These are phyloP conservation scores for Citeromyces hawaiiensis DNA, from an alignment of 1,139 yeast genomes.

Conservation along the genomic window DNA sequence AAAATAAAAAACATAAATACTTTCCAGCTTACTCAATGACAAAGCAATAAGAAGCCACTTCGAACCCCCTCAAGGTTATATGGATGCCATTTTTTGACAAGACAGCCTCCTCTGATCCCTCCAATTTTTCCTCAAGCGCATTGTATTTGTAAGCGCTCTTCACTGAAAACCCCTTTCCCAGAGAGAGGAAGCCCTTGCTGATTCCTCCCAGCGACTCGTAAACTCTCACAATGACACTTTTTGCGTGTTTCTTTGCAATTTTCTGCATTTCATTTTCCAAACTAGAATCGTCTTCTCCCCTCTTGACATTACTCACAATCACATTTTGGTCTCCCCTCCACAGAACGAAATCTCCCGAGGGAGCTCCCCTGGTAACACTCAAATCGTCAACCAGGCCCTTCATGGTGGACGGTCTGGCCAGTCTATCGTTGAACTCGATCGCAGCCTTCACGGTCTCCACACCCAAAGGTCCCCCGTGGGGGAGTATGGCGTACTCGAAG, in stretches of 20 bases:
- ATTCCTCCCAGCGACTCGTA: constrained; percentile 84
- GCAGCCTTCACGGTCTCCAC: constrained; percentile 61
- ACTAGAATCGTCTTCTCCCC: constrained; percentile 76
- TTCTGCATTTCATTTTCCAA: constrained; percentile 19
- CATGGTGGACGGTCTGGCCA: constrained; percentile 5
- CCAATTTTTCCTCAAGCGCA: constrained; percentile 55
- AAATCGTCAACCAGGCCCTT: constrained; percentile 6
- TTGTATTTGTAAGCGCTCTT: constrained; percentile 45
- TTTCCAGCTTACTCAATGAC: constrained; percentile 16
- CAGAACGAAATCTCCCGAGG: constrained; percentile 12
- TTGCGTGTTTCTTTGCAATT: constrained; percentile 25
- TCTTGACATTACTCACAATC: constrained; percentile 65
- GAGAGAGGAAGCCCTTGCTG: constrained; percentile 33
- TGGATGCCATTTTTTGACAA: constrained; percentile 13
- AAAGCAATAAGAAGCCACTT: constrained; percentile 54
- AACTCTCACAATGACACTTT: constrained; percentile 55
- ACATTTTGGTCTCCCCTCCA: constrained; percentile 39
- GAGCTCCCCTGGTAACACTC: constrained; percentile 7
- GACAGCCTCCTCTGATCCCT: constrained; percentile 20
- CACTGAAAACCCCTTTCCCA: constrained; percentile 21
- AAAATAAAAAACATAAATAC: constrained; percentile 1
- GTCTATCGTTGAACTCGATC: constrained; percentile 59
- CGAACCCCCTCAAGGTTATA: constrained; percentile 59
- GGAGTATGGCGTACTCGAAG: constrained; percentile 74
- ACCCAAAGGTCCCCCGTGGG: constrained; percentile 60